Base-by-base conservation (phyloP, 768 basidiomycete genomes). In the Boletus speciosus region DNA sequence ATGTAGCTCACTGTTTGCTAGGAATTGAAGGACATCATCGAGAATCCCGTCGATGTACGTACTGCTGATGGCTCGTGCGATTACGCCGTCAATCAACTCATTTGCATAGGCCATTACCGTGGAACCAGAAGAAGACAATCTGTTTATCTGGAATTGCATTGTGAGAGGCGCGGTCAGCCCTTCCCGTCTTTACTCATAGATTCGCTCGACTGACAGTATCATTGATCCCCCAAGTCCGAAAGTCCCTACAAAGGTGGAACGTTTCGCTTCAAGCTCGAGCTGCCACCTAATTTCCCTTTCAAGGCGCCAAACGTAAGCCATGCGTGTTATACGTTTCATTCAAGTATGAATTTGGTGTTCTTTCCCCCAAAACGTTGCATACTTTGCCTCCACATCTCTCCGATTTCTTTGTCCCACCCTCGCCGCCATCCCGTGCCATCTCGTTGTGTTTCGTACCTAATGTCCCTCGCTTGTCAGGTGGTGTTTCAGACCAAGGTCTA, bases 251-350 rank as follows among this genome's bases (percentile, higher is more conserved):
- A 85, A 70, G 81, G 79, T 48, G 91, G 92, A 45, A 89, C 81
- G 0, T 93, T 90, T 71, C 77, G 81, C 60, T 92, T 92, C 69
- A 84, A 72, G 37, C 66, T 93, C 12, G 71, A 74, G n/a, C 74
- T 93, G n/a, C 89, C 91, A 1, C 62, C 76, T n/a, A 86, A 82
- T 68, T 93, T 86, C 60, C 91, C 92, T 8, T 93, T 93, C 82
- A 93, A 93, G 70, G 82, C 92, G 4, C 91, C 91, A 36, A 77
- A 78, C 53, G 90, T 91, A 71, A 61, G 76, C 57, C 41, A 39
- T 31, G 21, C 37, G 31, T 53, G 37, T 55, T 39, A 45, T 36
- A 52, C 59, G 39, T 49, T 46, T 45, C 43, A 39, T 45, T 21
- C 11, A 38, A 41, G 40, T 29, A 23, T 39, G 39, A 43, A 55